phyloP scores from a whole-genome alignment of 192 early-diverging fungal genomes.

The Fimicolochytrium jonesii region DNA sequence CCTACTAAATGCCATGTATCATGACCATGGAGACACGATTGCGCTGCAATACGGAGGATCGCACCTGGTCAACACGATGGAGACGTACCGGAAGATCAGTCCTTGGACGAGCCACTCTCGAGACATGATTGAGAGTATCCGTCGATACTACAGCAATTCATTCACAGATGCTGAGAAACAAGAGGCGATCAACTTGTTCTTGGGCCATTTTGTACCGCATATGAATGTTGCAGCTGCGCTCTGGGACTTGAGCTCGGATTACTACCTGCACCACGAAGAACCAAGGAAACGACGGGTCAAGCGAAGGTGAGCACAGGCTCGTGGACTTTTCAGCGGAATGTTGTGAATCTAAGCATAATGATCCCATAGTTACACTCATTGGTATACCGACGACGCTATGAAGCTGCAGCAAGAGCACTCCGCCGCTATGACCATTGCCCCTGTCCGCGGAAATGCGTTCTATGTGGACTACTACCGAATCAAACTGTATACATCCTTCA shows the following conservation, averaged over 20 bases:
- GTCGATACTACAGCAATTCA: conserved; percentile 90
- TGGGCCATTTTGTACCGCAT: conserved; percentile 69
- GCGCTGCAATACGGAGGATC: conserved; percentile 87
- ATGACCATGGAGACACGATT: conserved; percentile 96
- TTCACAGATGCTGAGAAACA: conserved; percentile 98
- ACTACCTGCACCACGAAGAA: conserved; percentile 70
- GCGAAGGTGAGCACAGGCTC: conserved; percentile 43
- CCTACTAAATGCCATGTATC: conserved; percentile 95
- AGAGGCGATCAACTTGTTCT: conserved; percentile 77
- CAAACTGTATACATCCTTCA: conserved; percentile 69
- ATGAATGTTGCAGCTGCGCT: conserved; percentile 42
- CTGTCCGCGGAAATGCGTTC: conserved; percentile 42
- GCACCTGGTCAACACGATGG: conserved; percentile 96
- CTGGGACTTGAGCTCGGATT: conserved; percentile 77
- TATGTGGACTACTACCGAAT: conserved; percentile 90
- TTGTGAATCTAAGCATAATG: neutral
- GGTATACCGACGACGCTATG: conserved; percentile 22
- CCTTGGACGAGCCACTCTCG: conserved; percentile 92
- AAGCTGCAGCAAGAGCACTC: neutral
- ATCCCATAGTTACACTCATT: conserved; percentile 25
- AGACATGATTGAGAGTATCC: conserved; percentile 92
- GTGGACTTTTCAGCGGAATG: neutral
- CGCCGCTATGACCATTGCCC: neutral
- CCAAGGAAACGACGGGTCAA: conserved; percentile 37
- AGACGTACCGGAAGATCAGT: conserved; percentile 92